Base-by-base conservation (phyloP, 2,329 filamentous ascomycete genomes). In the Pestalotiopsis sp. region DNA sequence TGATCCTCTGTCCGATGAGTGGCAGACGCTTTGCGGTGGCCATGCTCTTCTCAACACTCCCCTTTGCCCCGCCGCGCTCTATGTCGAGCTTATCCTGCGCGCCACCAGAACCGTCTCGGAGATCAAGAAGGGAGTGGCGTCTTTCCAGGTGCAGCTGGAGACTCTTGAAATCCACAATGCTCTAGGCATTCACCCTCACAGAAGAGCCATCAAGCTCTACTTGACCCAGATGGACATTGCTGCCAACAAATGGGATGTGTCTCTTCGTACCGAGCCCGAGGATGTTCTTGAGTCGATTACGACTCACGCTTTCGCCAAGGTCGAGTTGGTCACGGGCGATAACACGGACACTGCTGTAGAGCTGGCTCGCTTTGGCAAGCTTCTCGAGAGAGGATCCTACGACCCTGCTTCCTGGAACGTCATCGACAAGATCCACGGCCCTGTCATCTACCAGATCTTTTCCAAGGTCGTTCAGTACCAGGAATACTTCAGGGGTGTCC, bases 1-100 rank as follows among this genome's bases (percentile, higher is more conserved):
- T 72, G 81, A 83, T 69, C 82, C 80, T 0, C 65, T 61, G 5
- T 73, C 68, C 0, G 66, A 75, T 0, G 73, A 78, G 36, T 86
- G 80, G 69, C 61, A 78, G 31, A 59, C 71, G 0, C 68, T 80
- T 4, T 64, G 84, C 0, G 66, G 72, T 0, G 80, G 79, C 17
- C 83, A 86, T 68, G 58, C 80, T 1, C 80, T 82, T 59, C 78
- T 36, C 23, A 59, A 36, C 57, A 59, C 57, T 17, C 57, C 57
- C 23, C 12, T 59, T 4, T 59, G 57, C 23, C 57, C 57, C 25
- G 57, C 57, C 14, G 27, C 57, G 23, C 57, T 59, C 11, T 27
- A 27, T 23, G 57, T 59, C 23, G 27, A 36, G 23, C 23, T 59
- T 3, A 36, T 36, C 4, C 23, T 59, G 12, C 23, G 27, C 5